Evolutionary conservation across 2,329 filamentous ascomycete genomes (phyloP).

Genomic region (Fusarium bulbicola): DNA sequence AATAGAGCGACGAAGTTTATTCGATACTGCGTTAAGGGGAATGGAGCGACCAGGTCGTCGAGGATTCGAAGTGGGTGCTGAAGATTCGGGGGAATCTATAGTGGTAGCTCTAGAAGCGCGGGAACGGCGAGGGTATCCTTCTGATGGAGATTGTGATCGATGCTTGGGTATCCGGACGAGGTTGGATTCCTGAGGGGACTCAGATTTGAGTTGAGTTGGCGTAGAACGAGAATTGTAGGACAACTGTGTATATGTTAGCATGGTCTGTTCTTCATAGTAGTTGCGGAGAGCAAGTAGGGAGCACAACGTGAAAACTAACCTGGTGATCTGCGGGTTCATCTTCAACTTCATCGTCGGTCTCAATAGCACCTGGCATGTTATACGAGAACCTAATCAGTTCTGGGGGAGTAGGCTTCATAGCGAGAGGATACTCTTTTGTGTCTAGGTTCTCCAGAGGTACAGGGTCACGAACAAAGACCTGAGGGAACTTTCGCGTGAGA

Average conservation of each 20-base stretch:
- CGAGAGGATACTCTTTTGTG: conserved; percentile 89
- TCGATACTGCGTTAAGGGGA: conserved; percentile 44
- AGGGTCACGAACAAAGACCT: conserved; percentile 80
- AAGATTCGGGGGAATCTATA: conserved; percentile 44
- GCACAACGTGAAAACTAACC: conserved; percentile 31
- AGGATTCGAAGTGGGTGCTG: conserved; percentile 31
- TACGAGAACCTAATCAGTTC: conserved; percentile 82
- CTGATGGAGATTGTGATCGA: conserved; percentile 47
- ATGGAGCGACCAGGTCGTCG: conserved; percentile 43
- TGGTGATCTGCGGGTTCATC: conserved; percentile 26
- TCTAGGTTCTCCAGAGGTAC: conserved; percentile 78
- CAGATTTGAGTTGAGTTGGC: conserved; percentile 40
- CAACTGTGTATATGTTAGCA: conserved; percentile 29
- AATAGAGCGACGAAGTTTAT: conserved; percentile 49
- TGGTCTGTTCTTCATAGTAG: neutral
- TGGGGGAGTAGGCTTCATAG: conserved; percentile 81
- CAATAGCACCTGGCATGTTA: conserved; percentile 57
- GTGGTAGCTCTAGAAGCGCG: conserved; percentile 43
- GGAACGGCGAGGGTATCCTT: conserved; percentile 45
- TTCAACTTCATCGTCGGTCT: conserved; percentile 41
- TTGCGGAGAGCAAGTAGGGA: neutral
- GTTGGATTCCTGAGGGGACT: conserved; percentile 42
- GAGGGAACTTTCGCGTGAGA: conserved; percentile 84
- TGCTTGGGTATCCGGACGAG: conserved; percentile 43
- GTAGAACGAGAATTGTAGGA: conserved; percentile 36